Conservation (phyloP, 192 early-diverging fungal species). For the Backusella luteola region DNA sequence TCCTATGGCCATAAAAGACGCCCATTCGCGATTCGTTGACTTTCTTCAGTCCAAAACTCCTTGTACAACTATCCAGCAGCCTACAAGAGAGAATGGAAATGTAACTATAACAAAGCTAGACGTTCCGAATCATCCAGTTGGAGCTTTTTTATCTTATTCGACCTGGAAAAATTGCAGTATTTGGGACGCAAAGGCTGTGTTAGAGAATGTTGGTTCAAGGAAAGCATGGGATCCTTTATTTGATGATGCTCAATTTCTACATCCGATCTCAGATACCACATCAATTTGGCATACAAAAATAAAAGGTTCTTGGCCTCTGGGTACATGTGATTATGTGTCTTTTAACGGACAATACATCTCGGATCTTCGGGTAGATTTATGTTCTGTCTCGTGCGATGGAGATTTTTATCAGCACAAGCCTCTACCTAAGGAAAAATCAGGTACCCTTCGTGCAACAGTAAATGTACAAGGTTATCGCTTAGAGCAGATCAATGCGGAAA, state of each 20-base stretch:
- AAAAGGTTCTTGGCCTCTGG: slow-evolving; percentile 44
- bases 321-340: slow-evolving; percentile 19
- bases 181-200: slow-evolving; percentile 48
- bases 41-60: neutral
- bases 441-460: slow-evolving; percentile 13
- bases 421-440: slow-evolving; percentile 25
- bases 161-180: slow-evolving; percentile 42
- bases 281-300: slow-evolving; percentile 40
- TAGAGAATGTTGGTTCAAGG: slow-evolving; percentile 40
- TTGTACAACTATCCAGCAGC: neutral
- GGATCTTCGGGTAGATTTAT: slow-evolving; percentile 15
- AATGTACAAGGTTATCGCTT: slow-evolving; percentile 29
- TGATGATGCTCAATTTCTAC: slow-evolving; percentile 40
- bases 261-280: slow-evolving; percentile 36
- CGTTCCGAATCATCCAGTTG: slow-evolving; percentile 35
- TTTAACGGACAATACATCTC: slow-evolving; percentile 21
- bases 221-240: slow-evolving; percentile 45
- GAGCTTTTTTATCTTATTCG: slow-evolving; percentile 39
- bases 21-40: neutral
- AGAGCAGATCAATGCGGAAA: slow-evolving; percentile 12
- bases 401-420: slow-evolving; percentile 20
- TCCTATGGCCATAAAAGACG: neutral
- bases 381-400: slow-evolving; percentile 14
- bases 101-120: slow-evolving; percentile 36
- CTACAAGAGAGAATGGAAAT: slow-evolving; percentile 1